phyloP scores from a whole-genome alignment of 75 land plant species.

The Cupressus sempervirens region DNA sequence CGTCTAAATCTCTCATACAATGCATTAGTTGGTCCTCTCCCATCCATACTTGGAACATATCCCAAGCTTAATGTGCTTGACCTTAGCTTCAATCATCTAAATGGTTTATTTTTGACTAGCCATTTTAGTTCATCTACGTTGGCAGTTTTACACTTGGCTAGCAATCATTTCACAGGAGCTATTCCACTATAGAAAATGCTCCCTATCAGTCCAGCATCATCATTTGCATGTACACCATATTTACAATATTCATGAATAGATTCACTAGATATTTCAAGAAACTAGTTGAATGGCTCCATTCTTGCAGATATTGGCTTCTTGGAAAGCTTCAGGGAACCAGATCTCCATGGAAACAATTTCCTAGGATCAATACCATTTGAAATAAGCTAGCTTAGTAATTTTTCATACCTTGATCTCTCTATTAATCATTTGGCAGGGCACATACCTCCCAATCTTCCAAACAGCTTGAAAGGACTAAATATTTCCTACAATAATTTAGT shows the following conservation, averaged over 20 bases:
- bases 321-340: slow-evolving; percentile 37
- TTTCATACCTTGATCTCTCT: slow-evolving; percentile 72
- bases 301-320: slow-evolving; percentile 53
- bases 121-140: slow-evolving; percentile 54
- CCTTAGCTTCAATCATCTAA: slow-evolving; percentile 68
- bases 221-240: slow-evolving; percentile 9
- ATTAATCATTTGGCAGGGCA: slow-evolving; percentile 71
- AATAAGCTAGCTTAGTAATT: slow-evolving; percentile 38
- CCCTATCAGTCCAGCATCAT: slow-evolving; percentile 20
- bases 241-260: slow-evolving; percentile 25
- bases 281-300: slow-evolving; percentile 60
- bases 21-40: slow-evolving; percentile 52
- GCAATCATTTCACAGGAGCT: slow-evolving; percentile 59
- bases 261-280: slow-evolving; percentile 69
- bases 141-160: slow-evolving; percentile 48
- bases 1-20: slow-evolving; percentile 66
- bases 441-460: slow-evolving; percentile 59
- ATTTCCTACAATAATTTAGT: slow-evolving; percentile 78
- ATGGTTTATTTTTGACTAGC: slow-evolving; percentile 47
- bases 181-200: slow-evolving; percentile 22
- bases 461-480: slow-evolving; percentile 47
- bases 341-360: slow-evolving; percentile 60
- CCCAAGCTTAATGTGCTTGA: slow-evolving; percentile 67
- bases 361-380: slow-evolving; percentile 64
- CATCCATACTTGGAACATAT: slow-evolving; percentile 37